A percentile compares a stretch with the other conserved stretches of the same genome.
Evolutionary conservation across 805 yeast genomes (phyloP).

Genomic region (Hanseniaspora hatyaiensis): DNA sequence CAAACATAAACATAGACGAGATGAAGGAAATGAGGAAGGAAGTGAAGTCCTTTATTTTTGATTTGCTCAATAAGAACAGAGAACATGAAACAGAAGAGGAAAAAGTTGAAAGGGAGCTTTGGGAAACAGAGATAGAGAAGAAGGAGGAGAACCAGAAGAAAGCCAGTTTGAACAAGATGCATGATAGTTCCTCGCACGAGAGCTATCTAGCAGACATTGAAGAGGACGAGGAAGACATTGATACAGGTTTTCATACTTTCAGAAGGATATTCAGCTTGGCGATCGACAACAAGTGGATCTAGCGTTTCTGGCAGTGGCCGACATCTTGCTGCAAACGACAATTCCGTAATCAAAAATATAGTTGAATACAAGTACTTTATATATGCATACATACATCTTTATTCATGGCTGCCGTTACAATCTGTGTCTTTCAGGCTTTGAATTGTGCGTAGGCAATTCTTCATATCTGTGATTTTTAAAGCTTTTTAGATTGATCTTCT

Average conservation of each 20-base stretch:
- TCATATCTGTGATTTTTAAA: conserved; percentile 33
- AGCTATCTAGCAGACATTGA: conserved; percentile 13
- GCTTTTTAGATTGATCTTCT: conserved; percentile 28
- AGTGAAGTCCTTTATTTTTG: neutral
- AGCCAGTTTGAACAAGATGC: conserved; percentile 27
- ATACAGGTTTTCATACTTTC: conserved; percentile 13
- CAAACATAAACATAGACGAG: neutral
- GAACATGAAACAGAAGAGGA: neutral
- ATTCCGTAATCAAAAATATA: no score
- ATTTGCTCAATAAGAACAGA: no score
- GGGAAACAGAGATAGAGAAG: no score
- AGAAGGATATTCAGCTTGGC: conserved; percentile 31
- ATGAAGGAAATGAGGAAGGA: neutral
- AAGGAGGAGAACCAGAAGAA: no score
- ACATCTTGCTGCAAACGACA: no score
- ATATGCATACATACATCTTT: no score
- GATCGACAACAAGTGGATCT: conserved; percentile 31
- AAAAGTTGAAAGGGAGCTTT: no score
- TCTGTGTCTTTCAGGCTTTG: conserved; percentile 16
- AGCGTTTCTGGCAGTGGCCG: no score
- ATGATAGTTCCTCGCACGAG: no score
- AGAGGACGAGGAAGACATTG: conserved; percentile 14
- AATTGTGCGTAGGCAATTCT: conserved; percentile 33
- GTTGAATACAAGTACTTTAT: no score
- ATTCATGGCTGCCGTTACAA: no score